These are phyloP conservation scores for Monosporozyma unispora DNA, from an alignment of 805 yeast species.

Conservation along the genomic window DNA sequence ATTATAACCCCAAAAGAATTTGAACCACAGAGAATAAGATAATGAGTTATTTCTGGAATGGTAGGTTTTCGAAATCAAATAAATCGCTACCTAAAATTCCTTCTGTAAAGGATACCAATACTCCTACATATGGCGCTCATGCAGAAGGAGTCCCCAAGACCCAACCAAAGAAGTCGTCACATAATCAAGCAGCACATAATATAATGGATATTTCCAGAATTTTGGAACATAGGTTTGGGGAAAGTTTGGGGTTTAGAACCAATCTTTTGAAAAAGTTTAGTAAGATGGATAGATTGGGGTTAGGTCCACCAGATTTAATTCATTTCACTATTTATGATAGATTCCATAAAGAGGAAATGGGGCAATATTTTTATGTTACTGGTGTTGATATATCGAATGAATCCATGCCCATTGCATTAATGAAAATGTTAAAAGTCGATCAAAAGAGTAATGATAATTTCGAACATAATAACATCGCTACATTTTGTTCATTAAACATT, in stretches of 20 bases:
- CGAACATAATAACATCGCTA: constrained; percentile 27
- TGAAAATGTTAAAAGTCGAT: constrained; percentile 32
- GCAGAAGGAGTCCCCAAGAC: neutral
- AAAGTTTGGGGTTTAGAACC: constrained; percentile 24
- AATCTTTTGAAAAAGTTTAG: constrained; percentile 14
- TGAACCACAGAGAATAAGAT: neutral
- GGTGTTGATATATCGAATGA: constrained; percentile 41
- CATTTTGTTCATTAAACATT: constrained; percentile 64
- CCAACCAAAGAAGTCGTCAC: neutral
- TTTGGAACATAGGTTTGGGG: constrained; percentile 25
- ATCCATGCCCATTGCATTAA: constrained; percentile 40
- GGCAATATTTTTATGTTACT: constrained; percentile 40
- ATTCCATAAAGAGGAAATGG: constrained; percentile 36
- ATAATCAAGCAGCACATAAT: neutral
- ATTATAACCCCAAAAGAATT: neutral
- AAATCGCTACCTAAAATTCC: neutral
- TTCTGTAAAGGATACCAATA: neutral
- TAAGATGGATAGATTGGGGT: constrained; percentile 27
- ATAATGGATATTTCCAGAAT: constrained; percentile 22
- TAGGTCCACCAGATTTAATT: constrained; percentile 68
- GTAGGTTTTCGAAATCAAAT: constrained; percentile 1
- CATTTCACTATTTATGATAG: constrained; percentile 37
- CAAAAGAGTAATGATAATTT: constrained; percentile 7
- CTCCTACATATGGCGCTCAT: neutral
- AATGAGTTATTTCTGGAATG: constrained; percentile 7